Evolutionary conservation across 106 monocot genomes (phyloP).

Genomic region (Dendrobium nobile): DNA sequence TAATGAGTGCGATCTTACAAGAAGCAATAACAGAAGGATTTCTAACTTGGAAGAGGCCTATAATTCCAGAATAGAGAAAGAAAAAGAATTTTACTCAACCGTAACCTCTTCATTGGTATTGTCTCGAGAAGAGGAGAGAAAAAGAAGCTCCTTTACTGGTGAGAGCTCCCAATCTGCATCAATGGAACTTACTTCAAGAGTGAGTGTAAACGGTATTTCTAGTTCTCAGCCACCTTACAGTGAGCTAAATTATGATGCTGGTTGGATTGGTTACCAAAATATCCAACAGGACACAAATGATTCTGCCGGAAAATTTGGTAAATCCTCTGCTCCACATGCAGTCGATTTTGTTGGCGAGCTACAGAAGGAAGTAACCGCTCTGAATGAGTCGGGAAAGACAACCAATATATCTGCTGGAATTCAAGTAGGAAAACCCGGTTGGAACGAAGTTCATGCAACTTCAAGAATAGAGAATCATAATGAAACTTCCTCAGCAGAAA

Average conservation of each 20-base stretch:
- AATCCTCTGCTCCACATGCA: constrained; percentile 11
- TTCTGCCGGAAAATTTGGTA: constrained; percentile 13
- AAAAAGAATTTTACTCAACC: constrained; percentile 9
- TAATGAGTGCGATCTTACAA: background rate
- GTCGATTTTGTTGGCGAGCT: constrained; percentile 9
- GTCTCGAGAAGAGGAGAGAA: background rate
- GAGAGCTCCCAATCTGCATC: constrained; percentile 3
- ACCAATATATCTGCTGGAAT: background rate
- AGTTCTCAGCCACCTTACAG: background rate
- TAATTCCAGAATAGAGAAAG: constrained; percentile 9
- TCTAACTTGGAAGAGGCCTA: constrained; percentile 6
- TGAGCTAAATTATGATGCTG: background rate
- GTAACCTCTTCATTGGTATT: background rate
- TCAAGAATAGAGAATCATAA: background rate
- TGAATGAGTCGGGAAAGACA: background rate
- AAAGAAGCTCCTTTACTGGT: background rate
- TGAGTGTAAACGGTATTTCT: background rate
- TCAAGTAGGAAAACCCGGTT: background rate
- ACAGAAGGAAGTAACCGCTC: constrained; percentile 6
- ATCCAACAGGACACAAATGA: background rate
- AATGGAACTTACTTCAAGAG: background rate
- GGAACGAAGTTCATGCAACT: background rate
- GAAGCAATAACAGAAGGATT: constrained; percentile 10
- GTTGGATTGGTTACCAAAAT: background rate
- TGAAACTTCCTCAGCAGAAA: constrained; percentile 2